phyloP scores from a whole-genome alignment of 495 filamentous ascomycete genomes.

The Penicillium dipodomyicola region DNA sequence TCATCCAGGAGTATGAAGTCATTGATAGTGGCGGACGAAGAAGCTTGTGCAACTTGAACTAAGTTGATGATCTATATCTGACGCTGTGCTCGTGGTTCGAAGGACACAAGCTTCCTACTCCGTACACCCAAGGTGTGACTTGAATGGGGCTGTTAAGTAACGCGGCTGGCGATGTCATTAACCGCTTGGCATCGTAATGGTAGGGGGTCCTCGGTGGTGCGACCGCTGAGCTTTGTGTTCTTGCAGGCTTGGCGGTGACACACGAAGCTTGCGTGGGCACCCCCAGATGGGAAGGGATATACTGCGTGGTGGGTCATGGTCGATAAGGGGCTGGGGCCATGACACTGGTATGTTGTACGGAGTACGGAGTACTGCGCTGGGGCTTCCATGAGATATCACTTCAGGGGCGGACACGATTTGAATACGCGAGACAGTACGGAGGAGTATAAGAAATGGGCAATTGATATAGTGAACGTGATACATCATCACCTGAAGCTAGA shows the following conservation, averaged over 20 bases:
- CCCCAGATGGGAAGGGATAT: slow-evolving; percentile 4
- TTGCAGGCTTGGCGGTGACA: slow-evolving; percentile 7
- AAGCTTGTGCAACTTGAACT: background rate
- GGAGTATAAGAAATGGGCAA: background rate
- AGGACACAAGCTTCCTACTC: background rate
- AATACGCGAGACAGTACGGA: background rate
- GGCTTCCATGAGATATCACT: background rate
- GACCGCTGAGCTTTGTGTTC: background rate
- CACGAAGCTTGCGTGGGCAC: slow-evolving; percentile 6
- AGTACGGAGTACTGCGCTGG: background rate
- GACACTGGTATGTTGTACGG: background rate
- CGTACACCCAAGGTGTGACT: background rate
- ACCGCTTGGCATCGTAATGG: slow-evolving; percentile 1
- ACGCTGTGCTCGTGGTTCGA: background rate
- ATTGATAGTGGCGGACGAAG: background rate
- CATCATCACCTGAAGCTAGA: background rate
- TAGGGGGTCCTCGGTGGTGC: background rate
- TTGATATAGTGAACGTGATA: background rate
- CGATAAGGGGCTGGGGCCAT: background rate
- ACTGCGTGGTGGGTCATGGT: background rate
- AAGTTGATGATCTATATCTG: background rate
- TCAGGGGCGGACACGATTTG: background rate
- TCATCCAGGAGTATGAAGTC: background rate
- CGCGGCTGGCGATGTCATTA: background rate
- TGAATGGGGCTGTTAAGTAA: background rate